Percentiles rank a stretch among this genome's conserved stretches.
Evolutionary conservation across 2,329 filamentous ascomycete genomes (phyloP).

Genomic region (Coniochaeta ligniaria): DNA sequence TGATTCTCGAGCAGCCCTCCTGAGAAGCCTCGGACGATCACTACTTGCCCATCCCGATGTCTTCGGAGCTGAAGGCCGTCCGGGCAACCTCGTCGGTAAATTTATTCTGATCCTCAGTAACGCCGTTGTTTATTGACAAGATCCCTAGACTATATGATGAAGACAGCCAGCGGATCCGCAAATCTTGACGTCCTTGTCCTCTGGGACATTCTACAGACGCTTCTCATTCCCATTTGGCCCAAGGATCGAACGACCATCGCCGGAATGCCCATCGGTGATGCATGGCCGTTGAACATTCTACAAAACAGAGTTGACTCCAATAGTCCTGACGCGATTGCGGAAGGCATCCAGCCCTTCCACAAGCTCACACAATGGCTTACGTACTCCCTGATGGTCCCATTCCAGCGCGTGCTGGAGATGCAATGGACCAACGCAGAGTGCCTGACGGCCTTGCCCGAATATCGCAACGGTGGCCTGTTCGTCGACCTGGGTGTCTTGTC

Average conservation of each 20-base stretch:
- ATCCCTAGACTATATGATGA: conserved; percentile 71
- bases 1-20: conserved; percentile 72
- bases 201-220: conserved; percentile 86
- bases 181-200: conserved; percentile 87
- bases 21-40: conserved; percentile 68
- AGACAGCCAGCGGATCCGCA: conserved; percentile 76
- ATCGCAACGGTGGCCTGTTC: conserved; percentile 84
- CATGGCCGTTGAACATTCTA: conserved; percentile 88
- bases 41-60: conserved; percentile 68
- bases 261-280: conserved; percentile 81
- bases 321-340: conserved; percentile 58
- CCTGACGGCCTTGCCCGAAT: conserved; percentile 67
- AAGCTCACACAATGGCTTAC: conserved; percentile 67
- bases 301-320: conserved; percentile 22
- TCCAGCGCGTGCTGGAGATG: conserved; percentile 42
- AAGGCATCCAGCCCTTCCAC: conserved; percentile 60
- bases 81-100: conserved; percentile 73
- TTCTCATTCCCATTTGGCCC: conserved; percentile 84
- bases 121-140: no score
- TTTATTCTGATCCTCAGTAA: no score
- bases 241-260: conserved; percentile 78
- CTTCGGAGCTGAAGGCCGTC: conserved; percentile 77
- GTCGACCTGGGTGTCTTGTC: conserved; percentile 70
- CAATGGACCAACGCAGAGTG: conserved; percentile 45
- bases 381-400: conserved; percentile 64